These are phyloP conservation scores for Aspergillus clavatus DNA, from an alignment of 2,329 filamentous ascomycete genomes.

Conservation along the genomic window DNA sequence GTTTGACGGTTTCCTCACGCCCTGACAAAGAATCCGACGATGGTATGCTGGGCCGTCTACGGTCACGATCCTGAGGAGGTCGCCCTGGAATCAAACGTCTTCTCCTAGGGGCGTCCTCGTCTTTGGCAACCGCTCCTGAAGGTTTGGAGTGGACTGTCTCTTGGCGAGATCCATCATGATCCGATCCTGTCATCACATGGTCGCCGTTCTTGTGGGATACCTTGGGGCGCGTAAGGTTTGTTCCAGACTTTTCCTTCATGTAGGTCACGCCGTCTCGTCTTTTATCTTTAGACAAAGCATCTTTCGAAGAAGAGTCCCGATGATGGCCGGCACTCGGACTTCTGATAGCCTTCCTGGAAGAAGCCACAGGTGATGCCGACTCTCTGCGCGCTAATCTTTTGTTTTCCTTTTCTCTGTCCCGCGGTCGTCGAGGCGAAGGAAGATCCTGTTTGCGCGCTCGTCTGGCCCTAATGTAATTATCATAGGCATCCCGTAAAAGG, in stretches of 20 bases:
- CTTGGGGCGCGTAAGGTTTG: conserved; percentile 18
- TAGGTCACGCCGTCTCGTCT: conserved; percentile 20
- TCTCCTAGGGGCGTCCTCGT: conserved; percentile 36
- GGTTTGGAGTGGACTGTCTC: conserved; percentile 28
- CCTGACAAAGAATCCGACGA: conserved; percentile 40
- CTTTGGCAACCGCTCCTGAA: conserved; percentile 20
- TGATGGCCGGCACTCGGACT: conserved; percentile 27
- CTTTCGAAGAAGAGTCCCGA: conserved; percentile 22
- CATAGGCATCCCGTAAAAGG: conserved; percentile 63
- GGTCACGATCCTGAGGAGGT: conserved; percentile 35
- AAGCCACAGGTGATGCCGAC: conserved; percentile 38
- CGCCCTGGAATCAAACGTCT: conserved; percentile 40
- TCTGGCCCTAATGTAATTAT: conserved; percentile 31
- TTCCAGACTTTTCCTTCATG: conserved; percentile 23
- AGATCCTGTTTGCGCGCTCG: conserved; percentile 32
- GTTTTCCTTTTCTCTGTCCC: conserved; percentile 38
- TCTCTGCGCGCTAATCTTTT: conserved; percentile 29
- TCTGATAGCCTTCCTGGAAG: conserved; percentile 27
- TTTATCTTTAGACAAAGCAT: conserved; percentile 24
- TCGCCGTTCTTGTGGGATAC: conserved; percentile 21
- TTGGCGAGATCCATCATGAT: conserved; percentile 28
- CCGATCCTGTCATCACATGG: conserved; percentile 23
- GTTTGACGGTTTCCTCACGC: conserved; percentile 33
- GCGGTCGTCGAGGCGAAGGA: conserved; percentile 37
- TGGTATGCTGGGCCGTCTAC: conserved; percentile 33